Conservation (phyloP, 345 rosid genomes). For the sweet orange (Citrus sinensis) region DNA sequence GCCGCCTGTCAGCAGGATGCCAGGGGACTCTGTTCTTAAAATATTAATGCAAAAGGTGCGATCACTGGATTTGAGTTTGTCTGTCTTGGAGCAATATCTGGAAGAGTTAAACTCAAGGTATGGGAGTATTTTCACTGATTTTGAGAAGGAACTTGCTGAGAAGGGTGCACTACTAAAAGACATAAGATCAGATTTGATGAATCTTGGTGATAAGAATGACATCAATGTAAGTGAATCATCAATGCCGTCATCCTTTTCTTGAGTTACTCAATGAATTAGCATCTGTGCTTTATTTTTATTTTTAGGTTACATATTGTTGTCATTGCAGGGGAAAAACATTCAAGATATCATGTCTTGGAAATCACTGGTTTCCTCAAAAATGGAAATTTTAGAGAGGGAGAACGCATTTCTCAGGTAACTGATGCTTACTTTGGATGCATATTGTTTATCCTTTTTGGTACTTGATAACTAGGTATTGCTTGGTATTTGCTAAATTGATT, state of each 20-base stretch:
- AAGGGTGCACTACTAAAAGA: slow-evolving; percentile 30
- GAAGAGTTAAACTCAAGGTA: slow-evolving; percentile 48
- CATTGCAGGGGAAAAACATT: slow-evolving; percentile 42
- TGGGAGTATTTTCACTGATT: slow-evolving; percentile 36
- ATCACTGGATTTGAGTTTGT: slow-evolving; percentile 44
- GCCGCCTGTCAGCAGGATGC: slow-evolving; percentile 40
- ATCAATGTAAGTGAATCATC: slow-evolving; percentile 27
- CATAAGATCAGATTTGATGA: slow-evolving; percentile 30
- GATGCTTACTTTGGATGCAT: not conserved
- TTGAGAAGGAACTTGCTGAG: slow-evolving; percentile 40
- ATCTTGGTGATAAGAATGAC: slow-evolving; percentile 26
- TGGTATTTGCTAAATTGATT: not conserved
- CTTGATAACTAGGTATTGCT: not conserved
- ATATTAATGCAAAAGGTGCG: slow-evolving; percentile 56
- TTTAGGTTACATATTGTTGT: not conserved
- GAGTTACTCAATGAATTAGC: not conserved
- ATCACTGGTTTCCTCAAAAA: slow-evolving; percentile 29
- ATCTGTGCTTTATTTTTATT: not conserved
- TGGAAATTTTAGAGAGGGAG: slow-evolving; percentile 32
- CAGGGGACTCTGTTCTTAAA: slow-evolving; percentile 52
- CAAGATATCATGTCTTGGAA: slow-evolving; percentile 42
- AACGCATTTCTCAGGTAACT: slow-evolving; percentile 41
- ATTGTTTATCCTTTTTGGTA: not conserved
- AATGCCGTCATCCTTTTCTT: not conserved
- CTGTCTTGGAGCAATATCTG: slow-evolving; percentile 49